Base-by-base conservation (phyloP, 2,329 filamentous ascomycete species). In the Aureobasidium lini region DNA sequence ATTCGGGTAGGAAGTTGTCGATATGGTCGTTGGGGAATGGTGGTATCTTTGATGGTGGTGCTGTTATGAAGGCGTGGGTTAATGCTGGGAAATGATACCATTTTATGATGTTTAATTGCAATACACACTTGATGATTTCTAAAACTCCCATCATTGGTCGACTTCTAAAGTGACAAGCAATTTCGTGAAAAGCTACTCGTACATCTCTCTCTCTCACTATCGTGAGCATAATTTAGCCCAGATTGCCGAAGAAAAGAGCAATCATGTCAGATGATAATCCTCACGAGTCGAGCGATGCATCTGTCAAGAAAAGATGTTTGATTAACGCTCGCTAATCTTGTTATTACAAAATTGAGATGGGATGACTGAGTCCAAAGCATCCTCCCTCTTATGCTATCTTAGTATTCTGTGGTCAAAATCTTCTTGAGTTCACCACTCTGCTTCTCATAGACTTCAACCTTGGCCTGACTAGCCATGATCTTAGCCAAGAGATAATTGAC, bases 401-500 rank as follows among this genome's bases (percentile, higher is more conserved):
- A 79, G 63, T 73, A 79, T 66, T 86, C 80, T 53, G 74, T 73
- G 59, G 75, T 73, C 64, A 94, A 72, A 46, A 89, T 75, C 78
- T 87, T 88, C 78, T 93, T 93, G 75, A 95, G 73, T 42, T 63
- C 75, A 1, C 73, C 82, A 72, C 87, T 89, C 70, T 95, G 85
- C 66, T 72, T 77, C 73, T 96, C 92, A 70, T 86, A 89, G 57
- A 75, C 79, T 66, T 84, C 80, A 61, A 96, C 84, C 77, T 88
- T 93, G 56, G 71, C 72, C 76, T 96, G 92, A 62, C 87, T 85
- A n/a, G 71, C 76, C 65, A 84, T 79, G 62, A 96, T 73, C 76
- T 95, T 96, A 0, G 70, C 72, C 48, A 95, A 71, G 64, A 96
- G 74, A 75, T 89, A 96, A 60, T 81, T 76, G 2, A 90, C 79